Percentiles rank a stretch among this genome's conserved stretches.
phyloP scores from a whole-genome alignment of 352 stramenopile genomes.

The Peronospora farinosa region DNA sequence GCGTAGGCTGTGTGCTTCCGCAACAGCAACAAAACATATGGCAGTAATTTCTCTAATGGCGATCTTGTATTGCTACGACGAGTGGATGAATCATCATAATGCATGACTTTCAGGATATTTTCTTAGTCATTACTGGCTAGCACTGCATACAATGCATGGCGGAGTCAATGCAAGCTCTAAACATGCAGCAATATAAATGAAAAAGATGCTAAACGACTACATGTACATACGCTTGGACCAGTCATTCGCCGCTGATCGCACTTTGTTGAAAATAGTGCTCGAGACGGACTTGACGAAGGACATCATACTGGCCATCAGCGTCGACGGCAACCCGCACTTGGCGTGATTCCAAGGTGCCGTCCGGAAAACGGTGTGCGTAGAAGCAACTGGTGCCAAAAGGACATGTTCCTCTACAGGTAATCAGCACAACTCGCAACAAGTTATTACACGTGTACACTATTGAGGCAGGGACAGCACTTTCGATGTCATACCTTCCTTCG shows the following conservation, averaged over 20 bases:
- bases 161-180: conserved; percentile 30
- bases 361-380: conserved; percentile 70
- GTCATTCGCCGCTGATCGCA: conserved; percentile 10
- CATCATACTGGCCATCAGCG: conserved; percentile 66
- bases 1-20: conserved; percentile 12
- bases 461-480: neutral
- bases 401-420: conserved; percentile 52
- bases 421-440: conserved; percentile 10
- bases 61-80: conserved; percentile 12
- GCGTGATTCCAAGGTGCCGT: conserved; percentile 53
- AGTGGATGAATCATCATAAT: conserved; percentile 1
- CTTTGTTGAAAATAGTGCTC: conserved; percentile 55
- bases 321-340: conserved; percentile 69
- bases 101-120: neutral
- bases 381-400: conserved; percentile 85
- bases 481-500: conserved; percentile 48
- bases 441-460: conserved; percentile 11
- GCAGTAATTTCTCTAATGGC: conserved; percentile 9
- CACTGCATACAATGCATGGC: neutral
- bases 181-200: conserved; percentile 22
- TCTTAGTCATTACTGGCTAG: neutral
- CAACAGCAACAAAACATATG: conserved; percentile 6
- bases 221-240: neutral
- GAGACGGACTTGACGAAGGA: conserved; percentile 65
- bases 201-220: neutral